Evolutionary conservation across 108 stramenopile genomes (phyloP).

Genomic region (Schizochytrium sp.): DNA sequence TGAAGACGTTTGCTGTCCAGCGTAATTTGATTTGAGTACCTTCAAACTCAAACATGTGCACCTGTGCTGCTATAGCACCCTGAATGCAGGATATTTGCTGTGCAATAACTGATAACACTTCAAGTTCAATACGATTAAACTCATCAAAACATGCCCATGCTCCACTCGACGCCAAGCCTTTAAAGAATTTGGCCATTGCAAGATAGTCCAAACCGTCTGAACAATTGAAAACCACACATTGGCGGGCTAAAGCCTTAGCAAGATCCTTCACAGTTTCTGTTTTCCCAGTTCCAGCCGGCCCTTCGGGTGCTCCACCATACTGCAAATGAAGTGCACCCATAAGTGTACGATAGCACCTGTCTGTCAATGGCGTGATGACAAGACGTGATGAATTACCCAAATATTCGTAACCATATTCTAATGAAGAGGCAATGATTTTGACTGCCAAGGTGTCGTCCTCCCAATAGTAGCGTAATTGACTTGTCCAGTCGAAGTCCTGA

Average conservation of each 20-base stretch:
- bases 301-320: slow-evolving; percentile 82
- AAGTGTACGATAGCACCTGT: slow-evolving; percentile 83
- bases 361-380: slow-evolving; percentile 81
- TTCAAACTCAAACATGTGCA: slow-evolving; percentile 73
- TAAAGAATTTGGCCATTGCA: slow-evolving; percentile 80
- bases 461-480: slow-evolving; percentile 82
- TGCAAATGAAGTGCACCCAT: slow-evolving; percentile 80
- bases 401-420: slow-evolving; percentile 82
- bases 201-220: slow-evolving; percentile 77
- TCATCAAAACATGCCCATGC: slow-evolving; percentile 82
- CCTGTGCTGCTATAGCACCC: slow-evolving; percentile 72
- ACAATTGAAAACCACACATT: slow-evolving; percentile 82
- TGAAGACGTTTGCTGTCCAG: slow-evolving; percentile 79
- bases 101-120: slow-evolving; percentile 80
- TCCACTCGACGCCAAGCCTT: slow-evolving; percentile 80
- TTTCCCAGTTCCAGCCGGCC: slow-evolving; percentile 82
- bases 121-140: slow-evolving; percentile 82
- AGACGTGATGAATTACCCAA: slow-evolving; percentile 79
- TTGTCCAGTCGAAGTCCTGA: slow-evolving; percentile 79
- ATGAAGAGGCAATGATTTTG: slow-evolving; percentile 77
- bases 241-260: slow-evolving; percentile 77
- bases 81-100: slow-evolving; percentile 82
- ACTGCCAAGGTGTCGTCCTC: slow-evolving; percentile 74
- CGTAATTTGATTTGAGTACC: slow-evolving; percentile 76
- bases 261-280: slow-evolving; percentile 84